phyloP scores from a whole-genome alignment of 192 early-diverging fungal genomes.

The Coemansia sp. region DNA sequence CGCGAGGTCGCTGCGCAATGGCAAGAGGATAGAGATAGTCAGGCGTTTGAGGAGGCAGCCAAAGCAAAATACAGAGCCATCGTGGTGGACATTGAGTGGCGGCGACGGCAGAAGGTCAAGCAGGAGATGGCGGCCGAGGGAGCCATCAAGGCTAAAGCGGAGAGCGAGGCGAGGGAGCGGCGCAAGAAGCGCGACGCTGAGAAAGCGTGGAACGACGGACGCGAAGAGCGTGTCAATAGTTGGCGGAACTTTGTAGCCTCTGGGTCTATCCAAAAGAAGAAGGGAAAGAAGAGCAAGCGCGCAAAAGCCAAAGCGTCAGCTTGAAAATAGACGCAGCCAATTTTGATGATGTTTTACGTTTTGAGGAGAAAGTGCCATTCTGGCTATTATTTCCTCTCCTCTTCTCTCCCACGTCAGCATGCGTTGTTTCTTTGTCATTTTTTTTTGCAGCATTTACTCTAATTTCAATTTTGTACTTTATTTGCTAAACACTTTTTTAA shows the following conservation, averaged over 20 bases:
- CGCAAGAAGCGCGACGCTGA: slow-evolving; percentile 30
- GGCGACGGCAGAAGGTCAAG: slow-evolving; percentile 37
- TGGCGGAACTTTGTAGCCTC: slow-evolving; percentile 37
- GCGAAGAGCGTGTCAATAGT: slow-evolving; percentile 46
- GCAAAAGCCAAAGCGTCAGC: background rate
- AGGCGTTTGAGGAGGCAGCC: slow-evolving; percentile 22
- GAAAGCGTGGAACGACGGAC: slow-evolving; percentile 40
- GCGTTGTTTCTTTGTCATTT: background rate
- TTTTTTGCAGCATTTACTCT: background rate
- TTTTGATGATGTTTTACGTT: too few species aligned
- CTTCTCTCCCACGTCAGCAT: too few species aligned
- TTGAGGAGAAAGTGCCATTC: too few species aligned
- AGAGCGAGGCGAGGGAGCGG: slow-evolving; percentile 18
- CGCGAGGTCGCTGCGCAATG: slow-evolving; percentile 33
- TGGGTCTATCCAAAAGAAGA: slow-evolving; percentile 11
- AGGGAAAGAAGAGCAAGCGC: slow-evolving; percentile 9
- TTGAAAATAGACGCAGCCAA: too few species aligned
- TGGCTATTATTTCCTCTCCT: too few species aligned
- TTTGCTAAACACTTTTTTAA: background rate
- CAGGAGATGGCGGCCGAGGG: slow-evolving; percentile 46
- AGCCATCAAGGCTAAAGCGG: slow-evolving; percentile 14
- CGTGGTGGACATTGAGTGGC: slow-evolving; percentile 49
- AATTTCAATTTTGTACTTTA: background rate
- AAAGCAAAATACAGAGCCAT: slow-evolving; percentile 32
- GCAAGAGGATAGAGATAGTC: background rate